Base-by-base conservation (phyloP, 2,329 filamentous ascomycete species). In the Trichoderma gracile region DNA sequence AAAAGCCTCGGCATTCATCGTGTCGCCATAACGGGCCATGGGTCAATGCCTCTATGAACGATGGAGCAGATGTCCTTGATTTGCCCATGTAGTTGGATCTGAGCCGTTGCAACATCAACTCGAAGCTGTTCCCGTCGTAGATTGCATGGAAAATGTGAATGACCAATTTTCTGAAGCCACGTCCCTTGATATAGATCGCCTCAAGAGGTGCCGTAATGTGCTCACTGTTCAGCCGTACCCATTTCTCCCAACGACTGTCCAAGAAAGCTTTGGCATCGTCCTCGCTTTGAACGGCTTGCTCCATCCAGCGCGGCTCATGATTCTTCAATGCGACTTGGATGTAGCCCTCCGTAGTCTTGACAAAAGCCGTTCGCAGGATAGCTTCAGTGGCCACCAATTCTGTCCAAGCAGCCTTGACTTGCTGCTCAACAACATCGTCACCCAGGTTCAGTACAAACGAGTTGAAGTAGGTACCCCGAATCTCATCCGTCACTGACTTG, bases 41-140 rank as follows among this genome's bases (percentile, higher is more conserved):
- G 0, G 86, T 79, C 1, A 97, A 76, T 0, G 86, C 84, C 5
- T 91, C 84, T 4, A 89, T 74, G 71, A 95, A 96, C 0, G 79
- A 72, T 0, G 86, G 86, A 0, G 79, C 79, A 8, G 73, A 70
- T 0, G 72, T 1, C 2, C 69, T 43, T 65, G 70, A 8, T 52
- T 70, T 25, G 3, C 58, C 59, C 3, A 42, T 15, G 47, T 74
- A 75, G 8, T 69, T 52, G 9, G 56, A 47, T 30, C 71, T 17
- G 71, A 96, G 79, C 21, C 81, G 76, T 3, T 83, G 73, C 21
- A 96, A 80, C 45, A 96, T 81, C 25, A 92, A 74, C 1, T 84
- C 81, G 45, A 96, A 83, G 66, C 92, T 94, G 68, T 85, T 89
- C 1, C 92, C 93, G 75, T 97, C 93, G 70, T 97, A 97, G 0